These are phyloP conservation scores for Cladophialophora chaetospira DNA, from an alignment of 2,329 filamentous ascomycete species.

Conservation along the genomic window DNA sequence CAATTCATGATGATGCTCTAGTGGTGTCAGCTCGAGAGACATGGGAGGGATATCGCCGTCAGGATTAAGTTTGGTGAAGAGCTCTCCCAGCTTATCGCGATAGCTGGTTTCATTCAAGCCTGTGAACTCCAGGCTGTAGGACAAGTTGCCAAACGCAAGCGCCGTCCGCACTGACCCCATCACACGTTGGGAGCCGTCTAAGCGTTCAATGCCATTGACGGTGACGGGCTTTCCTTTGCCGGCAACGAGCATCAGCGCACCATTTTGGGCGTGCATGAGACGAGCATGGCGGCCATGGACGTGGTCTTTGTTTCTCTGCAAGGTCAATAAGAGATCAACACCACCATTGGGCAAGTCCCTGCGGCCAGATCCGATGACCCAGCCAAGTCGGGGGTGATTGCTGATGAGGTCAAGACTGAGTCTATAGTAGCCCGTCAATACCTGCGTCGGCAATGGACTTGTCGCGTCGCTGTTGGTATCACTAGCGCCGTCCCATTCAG, in stretches of 20 bases:
- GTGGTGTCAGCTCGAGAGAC: conserved; percentile 18
- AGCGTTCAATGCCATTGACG: conserved; percentile 12
- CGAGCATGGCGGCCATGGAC: conserved; percentile 19
- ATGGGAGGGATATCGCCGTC: conserved; percentile 9
- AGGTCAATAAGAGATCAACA: conserved; percentile 20
- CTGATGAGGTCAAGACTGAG: conserved; percentile 14
- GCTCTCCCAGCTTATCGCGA: conserved; percentile 9
- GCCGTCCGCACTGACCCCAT: conserved; percentile 6
- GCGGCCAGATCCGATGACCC: conserved; percentile 17
- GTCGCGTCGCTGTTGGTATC: conserved; percentile 9
- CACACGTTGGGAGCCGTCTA: conserved; percentile 6
- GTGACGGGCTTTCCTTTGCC: conserved; percentile 14
- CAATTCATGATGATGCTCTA: conserved; percentile 16
- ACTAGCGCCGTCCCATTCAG: conserved; percentile 14
- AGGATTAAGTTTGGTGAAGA: conserved; percentile 1
- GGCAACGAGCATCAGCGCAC: conserved; percentile 13
- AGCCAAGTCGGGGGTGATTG: conserved; percentile 10
- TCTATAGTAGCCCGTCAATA: conserved; percentile 19
- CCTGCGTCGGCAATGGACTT: not conserved
- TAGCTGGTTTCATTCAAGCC: conserved; percentile 9
- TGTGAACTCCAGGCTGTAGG: conserved; percentile 17
- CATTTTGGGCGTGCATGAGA: conserved; percentile 13
- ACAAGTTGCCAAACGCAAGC: conserved; percentile 13
- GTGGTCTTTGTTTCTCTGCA: conserved; percentile 12
- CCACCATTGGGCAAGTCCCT: conserved; percentile 11